Evolutionary conservation across 2,329 filamentous ascomycete genomes (phyloP).

Genomic region (Colletotrichum brevisporum): DNA sequence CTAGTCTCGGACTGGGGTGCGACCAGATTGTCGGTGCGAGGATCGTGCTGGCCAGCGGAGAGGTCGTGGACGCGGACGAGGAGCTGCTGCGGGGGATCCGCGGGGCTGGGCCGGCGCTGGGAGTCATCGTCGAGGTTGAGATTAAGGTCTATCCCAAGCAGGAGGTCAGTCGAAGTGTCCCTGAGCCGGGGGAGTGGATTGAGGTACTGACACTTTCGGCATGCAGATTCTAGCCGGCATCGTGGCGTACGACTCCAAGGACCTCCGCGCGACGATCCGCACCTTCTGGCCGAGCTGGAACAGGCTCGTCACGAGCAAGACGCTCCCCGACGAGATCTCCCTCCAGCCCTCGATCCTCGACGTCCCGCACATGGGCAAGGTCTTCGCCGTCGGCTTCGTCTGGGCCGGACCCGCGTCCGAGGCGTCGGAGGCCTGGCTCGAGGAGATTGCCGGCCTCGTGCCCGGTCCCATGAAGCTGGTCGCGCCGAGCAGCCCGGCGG

Average conservation of each 20-base stretch:
- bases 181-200: neutral
- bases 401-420: conserved; percentile 52
- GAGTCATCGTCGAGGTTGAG: conserved; percentile 55
- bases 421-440: conserved; percentile 47
- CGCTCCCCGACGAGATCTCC: conserved; percentile 42
- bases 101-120: conserved; percentile 55
- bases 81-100: conserved; percentile 54
- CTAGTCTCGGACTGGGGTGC: conserved; percentile 50
- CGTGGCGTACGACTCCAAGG: conserved; percentile 50
- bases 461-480: conserved; percentile 48
- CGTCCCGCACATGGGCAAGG: conserved; percentile 47
- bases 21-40: conserved; percentile 55
- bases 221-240: conserved; percentile 42
- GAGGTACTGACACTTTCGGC: conserved; percentile 42
- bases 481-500: conserved; percentile 41
- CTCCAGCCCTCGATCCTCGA: conserved; percentile 49
- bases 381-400: conserved; percentile 46
- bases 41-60: conserved; percentile 53
- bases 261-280: conserved; percentile 45
- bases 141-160: conserved; percentile 55
- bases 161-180: conserved; percentile 44
- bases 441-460: conserved; percentile 47
- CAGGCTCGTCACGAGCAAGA: conserved; percentile 38
- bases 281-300: conserved; percentile 41
- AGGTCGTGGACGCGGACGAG: conserved; percentile 54